Base-by-base conservation (phyloP, 2,329 filamentous ascomycete genomes). In the Paecilomyces sp. region DNA sequence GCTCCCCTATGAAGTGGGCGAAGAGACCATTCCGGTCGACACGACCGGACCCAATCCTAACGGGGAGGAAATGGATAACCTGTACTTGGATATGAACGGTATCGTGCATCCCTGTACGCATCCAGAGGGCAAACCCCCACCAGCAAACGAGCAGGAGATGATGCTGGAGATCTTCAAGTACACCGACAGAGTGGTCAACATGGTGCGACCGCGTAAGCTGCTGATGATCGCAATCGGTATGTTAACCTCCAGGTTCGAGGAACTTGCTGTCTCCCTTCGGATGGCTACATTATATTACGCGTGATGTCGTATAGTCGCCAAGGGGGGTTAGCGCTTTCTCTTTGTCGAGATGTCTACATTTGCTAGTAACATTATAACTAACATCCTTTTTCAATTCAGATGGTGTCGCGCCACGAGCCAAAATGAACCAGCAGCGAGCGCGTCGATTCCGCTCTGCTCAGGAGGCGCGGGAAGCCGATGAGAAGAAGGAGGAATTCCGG, bases 341-440 rank as follows among this genome's bases (percentile, higher is more conserved):
- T 54, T 61, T 47, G 52, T 54, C 52, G 33, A 51, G 33, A 58
- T 62, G 31, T 28, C 57, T 30, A 18, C 55, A 53, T 25, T 54
- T 47, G 22, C 25, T n/a, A 25, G 57, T 56, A 31, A 15, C 54
- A 54, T 24, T 47, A 11, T 30, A 53, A 57, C 72, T 80, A 62
- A 76, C 60, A 28, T 25, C 13, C 25, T 53, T 58, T 53, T 56
- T 52, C 56, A 60, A 54, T 41, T 51, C 62, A 92, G 94, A 99
- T 78, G 94, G 94, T 73, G 94, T 99, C 64, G 94, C 94, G 3
- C 95, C 94, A 54, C 89, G 94, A 74, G 95, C 95, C 61, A 99
- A 99, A 78, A 99, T 99, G 94, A 99, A 99, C 74, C 95, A 99
- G 74, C 94, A 99, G 78, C 91, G 94, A 63, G 96, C 94, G 51